Percentiles rank a stretch among this genome's conserved stretches.
Evolutionary conservation across 2,329 filamentous ascomycete genomes (phyloP).

Genomic region (Chalara sp.): DNA sequence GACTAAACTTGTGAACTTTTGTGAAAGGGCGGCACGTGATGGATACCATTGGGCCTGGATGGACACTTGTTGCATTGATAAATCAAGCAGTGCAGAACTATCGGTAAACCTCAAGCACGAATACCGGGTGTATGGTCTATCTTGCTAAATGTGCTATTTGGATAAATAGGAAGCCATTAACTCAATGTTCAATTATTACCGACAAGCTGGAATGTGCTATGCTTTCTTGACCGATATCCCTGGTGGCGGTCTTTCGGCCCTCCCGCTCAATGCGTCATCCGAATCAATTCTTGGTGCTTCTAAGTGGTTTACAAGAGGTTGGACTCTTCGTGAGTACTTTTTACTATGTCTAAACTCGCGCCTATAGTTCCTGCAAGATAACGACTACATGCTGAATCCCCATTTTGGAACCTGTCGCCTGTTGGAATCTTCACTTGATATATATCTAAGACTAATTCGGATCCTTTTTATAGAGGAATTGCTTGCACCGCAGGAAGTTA

Average conservation of each 20-base stretch:
- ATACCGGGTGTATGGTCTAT: no score
- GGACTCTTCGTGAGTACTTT: conserved; percentile 2
- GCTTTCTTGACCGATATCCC: not conserved
- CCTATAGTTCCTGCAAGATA: no score
- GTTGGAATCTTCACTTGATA: no score
- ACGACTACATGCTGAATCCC: no score
- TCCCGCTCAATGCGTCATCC: not conserved
- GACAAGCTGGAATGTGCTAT: not conserved
- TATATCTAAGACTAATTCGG: no score
- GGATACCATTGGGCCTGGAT: conserved; percentile 1
- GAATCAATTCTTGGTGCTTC: not conserved
- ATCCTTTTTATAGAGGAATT: conserved; percentile 2
- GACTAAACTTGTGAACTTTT: not conserved
- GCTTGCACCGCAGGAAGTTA: conserved; percentile 8
- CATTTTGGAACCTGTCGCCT: no score
- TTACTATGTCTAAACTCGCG: no score
- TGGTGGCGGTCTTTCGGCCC: not conserved
- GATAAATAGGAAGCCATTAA: no score
- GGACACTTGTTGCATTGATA: not conserved
- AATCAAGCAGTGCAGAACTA: no score
- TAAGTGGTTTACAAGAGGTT: conserved; percentile 11
- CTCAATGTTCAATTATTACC: not conserved
- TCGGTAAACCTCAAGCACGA: no score
- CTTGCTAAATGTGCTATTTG: no score
- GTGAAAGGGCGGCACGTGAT: not conserved